Evolutionary conservation across 768 basidiomycete genomes (phyloP), one percentile per base, ranked within the genome.

Genomic region (Tephrocybe sp.): DNA sequence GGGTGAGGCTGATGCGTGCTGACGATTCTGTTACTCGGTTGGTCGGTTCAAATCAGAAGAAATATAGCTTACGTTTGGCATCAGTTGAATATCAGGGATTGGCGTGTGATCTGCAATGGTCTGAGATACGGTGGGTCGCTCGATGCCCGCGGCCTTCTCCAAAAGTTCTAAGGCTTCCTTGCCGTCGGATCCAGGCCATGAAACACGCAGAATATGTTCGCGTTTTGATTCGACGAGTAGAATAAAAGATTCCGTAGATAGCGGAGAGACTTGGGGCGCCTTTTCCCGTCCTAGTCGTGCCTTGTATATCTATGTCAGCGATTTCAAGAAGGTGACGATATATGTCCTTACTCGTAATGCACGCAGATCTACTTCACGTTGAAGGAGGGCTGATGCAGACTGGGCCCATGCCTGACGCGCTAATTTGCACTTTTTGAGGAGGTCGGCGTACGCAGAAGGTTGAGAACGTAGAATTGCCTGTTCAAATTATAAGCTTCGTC

Each of bases 331-430:
- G n/a, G n/a, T n/a, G n/a, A n/a, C n/a, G n/a, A n/a, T n/a, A n/a
- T n/a, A n/a, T n/a, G n/a, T n/a, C n/a, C 64, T 32, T 33, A 73
- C 71, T 2, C 58, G 65, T 38, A 73, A 45, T 10, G 39, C 48
- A 25, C 58, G 56, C 4, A 74, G 54, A 56, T 74, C 72, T 12
- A 55, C 42, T 45, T 74, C 66, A 21, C 64, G 63, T 39, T 66
- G 65, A 3, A 65, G 46, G 11, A 79, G 63, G 7, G 57, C 33
- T 3, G 68, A 65, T n/a, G 73, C 72, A 10, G 66, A 57, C 23
- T 67, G 73, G 14, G 65, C 63, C 76, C 77, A 77, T 10, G 58
- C 49, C 10, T 65, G 67, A 14, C 67, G 66, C 28, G 53, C 63
- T 2, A 59, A 54, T 44, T 69, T 71, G 15, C 64, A 69, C 14